phyloP scores from a whole-genome alignment of 2,329 filamentous ascomycete species.

The Macroventuria anomochaeta region DNA sequence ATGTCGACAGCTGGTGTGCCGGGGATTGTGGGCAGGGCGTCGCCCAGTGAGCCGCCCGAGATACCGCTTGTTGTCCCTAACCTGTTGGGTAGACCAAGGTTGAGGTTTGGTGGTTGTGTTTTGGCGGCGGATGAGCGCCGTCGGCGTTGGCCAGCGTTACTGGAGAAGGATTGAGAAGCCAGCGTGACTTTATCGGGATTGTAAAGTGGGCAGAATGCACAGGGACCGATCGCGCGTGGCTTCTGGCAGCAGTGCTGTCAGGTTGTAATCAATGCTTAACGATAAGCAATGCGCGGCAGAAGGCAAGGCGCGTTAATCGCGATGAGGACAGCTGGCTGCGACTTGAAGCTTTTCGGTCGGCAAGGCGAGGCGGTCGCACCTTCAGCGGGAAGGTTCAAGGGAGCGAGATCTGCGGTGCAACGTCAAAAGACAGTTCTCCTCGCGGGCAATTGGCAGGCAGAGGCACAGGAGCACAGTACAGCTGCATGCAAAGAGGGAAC shows the following conservation, averaged over 20 bases:
- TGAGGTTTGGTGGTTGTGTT: constrained; percentile 38
- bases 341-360: constrained; percentile 24
- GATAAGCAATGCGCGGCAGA: constrained; percentile 22
- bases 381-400: constrained; percentile 21
- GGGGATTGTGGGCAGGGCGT: constrained; percentile 47
- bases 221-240: constrained; percentile 21
- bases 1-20: constrained; percentile 59
- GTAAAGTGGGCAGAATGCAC: constrained; percentile 35
- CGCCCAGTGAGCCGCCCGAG: constrained; percentile 40
- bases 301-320: constrained; percentile 25
- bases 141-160: constrained; percentile 49
- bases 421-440: constrained; percentile 22
- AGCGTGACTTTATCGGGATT: constrained; percentile 42
- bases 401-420: constrained; percentile 31
- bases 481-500: constrained; percentile 19
- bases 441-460: constrained; percentile 17
- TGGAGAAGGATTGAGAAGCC: constrained; percentile 49
- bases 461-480: constrained; percentile 16
- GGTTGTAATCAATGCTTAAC: constrained; percentile 4
- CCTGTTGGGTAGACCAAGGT: constrained; percentile 40
- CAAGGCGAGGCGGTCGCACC: constrained; percentile 32
- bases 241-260: constrained; percentile 14
- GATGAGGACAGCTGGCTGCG: constrained; percentile 39
- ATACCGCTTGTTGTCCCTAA: constrained; percentile 44
- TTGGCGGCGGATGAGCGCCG: constrained; percentile 50